Evolutionary conservation across 2,329 filamentous ascomycete species (phyloP).

Genomic region (Bipolaris sorokiniana): DNA sequence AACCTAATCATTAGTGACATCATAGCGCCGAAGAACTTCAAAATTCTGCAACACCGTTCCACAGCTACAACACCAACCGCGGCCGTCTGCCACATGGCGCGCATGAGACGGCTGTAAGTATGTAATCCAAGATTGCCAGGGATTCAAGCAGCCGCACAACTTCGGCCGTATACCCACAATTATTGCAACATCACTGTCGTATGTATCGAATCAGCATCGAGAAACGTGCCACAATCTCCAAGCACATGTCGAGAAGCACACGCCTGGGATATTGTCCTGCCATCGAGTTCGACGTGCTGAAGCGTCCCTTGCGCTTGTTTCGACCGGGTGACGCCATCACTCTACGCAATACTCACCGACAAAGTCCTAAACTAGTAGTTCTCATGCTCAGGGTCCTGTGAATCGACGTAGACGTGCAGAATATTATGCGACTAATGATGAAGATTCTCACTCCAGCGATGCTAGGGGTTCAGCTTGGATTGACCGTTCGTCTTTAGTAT

Average conservation of each 20-base stretch:
- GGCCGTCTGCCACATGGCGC: constrained; percentile 34
- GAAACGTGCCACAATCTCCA: constrained; percentile 30
- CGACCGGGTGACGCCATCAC: constrained; percentile 29
- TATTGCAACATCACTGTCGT: constrained; percentile 25
- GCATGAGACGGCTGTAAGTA: constrained; percentile 25
- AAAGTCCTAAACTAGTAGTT: constrained; percentile 25
- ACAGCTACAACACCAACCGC: constrained; percentile 34
- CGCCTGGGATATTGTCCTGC: constrained; percentile 8
- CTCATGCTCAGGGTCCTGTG: constrained; percentile 20
- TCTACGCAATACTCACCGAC: constrained; percentile 20
- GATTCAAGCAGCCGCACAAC: constrained; percentile 14
- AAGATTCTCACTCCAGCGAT: neutral
- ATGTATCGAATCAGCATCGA: constrained; percentile 29
- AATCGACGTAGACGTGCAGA: constrained; percentile 22
- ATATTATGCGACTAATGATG: constrained; percentile 19
- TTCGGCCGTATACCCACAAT: constrained; percentile 30
- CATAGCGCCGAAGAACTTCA: constrained; percentile 29
- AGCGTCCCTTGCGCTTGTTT: constrained; percentile 13
- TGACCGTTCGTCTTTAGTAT: constrained; percentile 23
- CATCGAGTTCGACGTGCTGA: constrained; percentile 8
- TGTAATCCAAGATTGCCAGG: constrained; percentile 18
- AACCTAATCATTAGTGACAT: constrained; percentile 30
- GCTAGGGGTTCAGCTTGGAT: constrained; percentile 3
- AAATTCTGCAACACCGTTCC: constrained; percentile 30
- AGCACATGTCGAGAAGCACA: constrained; percentile 19